Conservation (phyloP, 768 basidiomycete genomes). For the Mycena metata region DNA sequence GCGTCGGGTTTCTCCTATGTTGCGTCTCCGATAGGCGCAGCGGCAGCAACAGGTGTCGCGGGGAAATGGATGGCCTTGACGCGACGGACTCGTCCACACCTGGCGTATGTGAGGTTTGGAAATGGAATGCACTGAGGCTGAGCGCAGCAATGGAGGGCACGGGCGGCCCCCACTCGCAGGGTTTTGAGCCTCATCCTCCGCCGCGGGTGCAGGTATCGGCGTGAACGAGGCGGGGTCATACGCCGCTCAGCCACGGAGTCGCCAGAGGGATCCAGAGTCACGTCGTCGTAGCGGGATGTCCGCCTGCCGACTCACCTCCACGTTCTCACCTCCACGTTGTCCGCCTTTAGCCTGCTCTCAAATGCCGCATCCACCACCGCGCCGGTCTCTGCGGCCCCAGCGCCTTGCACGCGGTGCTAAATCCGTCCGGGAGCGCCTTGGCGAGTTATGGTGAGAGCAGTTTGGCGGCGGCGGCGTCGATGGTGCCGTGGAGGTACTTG, state of each 20-base stretch:
- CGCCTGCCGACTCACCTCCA: slow-evolving; percentile 19
- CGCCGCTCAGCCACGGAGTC: not conserved
- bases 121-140: slow-evolving; percentile 67
- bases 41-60: slow-evolving; percentile 46
- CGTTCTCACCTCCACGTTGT: no score
- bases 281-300: not conserved
- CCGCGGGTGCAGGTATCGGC: no score
- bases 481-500: slow-evolving; percentile 58
- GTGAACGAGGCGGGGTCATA: slow-evolving; percentile 6
- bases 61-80: slow-evolving; percentile 58
- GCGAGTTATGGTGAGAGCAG: slow-evolving; percentile 19
- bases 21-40: no score
- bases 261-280: not conserved
- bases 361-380: slow-evolving; percentile 30
- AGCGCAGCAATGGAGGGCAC: slow-evolving; percentile 57
- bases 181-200: not conserved
- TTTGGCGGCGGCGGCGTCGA: slow-evolving; percentile 14
- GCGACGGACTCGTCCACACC: slow-evolving; percentile 78
- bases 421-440: slow-evolving; percentile 22
- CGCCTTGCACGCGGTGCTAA: slow-evolving; percentile 10
- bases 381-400: slow-evolving; percentile 26
- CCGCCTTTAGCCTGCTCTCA: slow-evolving; percentile 19
- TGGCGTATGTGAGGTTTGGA: slow-evolving; percentile 73
- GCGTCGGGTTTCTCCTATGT: slow-evolving; percentile 19
- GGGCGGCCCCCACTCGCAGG: slow-evolving; percentile 1